These are phyloP conservation scores for Noccaea caerulescens DNA, from an alignment of 345 rosid species.

Conservation along the genomic window DNA sequence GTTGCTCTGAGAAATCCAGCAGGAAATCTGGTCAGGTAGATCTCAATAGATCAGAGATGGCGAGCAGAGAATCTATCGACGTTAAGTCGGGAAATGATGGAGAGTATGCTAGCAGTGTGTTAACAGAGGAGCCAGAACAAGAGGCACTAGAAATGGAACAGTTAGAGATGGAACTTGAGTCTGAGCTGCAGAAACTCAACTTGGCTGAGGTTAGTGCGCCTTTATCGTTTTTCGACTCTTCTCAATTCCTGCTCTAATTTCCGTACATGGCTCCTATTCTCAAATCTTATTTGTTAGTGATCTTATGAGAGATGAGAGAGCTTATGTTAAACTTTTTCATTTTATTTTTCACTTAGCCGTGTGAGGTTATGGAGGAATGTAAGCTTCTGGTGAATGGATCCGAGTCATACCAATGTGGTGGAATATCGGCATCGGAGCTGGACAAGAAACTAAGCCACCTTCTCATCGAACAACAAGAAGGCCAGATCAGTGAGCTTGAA, in stretches of 20 bases:
- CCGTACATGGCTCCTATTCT: too few species aligned
- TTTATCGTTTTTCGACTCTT: too few species aligned
- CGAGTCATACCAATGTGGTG: constrained; percentile 55
- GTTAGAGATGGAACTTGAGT: constrained; percentile 80
- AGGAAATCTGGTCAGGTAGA: constrained; percentile 30
- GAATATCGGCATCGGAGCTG: constrained; percentile 71
- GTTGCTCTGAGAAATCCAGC: constrained; percentile 38
- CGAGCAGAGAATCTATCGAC: constrained; percentile 39
- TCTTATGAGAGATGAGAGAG: background rate
- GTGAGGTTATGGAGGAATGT: constrained; percentile 33
- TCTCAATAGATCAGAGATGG: constrained; percentile 37
- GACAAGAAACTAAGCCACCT: constrained; percentile 68
- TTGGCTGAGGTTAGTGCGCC: constrained; percentile 52
- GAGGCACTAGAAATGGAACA: constrained; percentile 66
- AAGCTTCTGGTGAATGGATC: constrained; percentile 44
- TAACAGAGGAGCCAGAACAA: constrained; percentile 76
- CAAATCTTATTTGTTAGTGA: too few species aligned
- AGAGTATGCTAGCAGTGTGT: constrained; percentile 75
- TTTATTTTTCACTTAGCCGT: constrained; percentile 7
- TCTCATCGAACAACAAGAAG: constrained; percentile 81
- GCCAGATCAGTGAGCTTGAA: constrained; percentile 76
- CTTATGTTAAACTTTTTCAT: constrained; percentile 6
- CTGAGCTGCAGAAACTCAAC: constrained; percentile 74
- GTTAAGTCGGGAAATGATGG: constrained; percentile 51
- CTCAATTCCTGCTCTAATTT: too few species aligned